These are phyloP conservation scores for Linum trigynum DNA, from an alignment of 345 rosid genomes.

Conservation along the genomic window DNA sequence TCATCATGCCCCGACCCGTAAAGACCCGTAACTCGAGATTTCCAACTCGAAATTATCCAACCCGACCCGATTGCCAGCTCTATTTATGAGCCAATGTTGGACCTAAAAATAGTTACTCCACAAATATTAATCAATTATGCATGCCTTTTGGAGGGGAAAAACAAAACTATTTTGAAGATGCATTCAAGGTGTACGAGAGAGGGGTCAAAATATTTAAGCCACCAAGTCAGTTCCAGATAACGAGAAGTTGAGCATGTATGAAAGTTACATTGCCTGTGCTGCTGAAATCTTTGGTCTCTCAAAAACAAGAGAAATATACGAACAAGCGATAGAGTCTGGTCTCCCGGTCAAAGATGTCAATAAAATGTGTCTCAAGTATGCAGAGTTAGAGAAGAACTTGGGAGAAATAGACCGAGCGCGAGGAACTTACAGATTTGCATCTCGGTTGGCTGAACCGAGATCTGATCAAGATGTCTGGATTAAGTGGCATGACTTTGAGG, in stretches of 20 bases:
- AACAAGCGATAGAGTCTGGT: constrained; percentile 91
- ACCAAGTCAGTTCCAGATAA: constrained; percentile 77
- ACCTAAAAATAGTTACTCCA: constrained; percentile 93
- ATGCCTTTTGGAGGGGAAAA: constrained; percentile 75
- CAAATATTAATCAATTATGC: constrained; percentile 89
- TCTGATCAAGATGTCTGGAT: constrained; percentile 85
- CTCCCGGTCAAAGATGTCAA: constrained; percentile 93
- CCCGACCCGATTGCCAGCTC: too few species aligned
- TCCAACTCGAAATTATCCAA: too few species aligned
- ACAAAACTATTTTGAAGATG: constrained; percentile 94
- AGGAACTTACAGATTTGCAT: constrained; percentile 64
- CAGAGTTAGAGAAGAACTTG: constrained; percentile 84
- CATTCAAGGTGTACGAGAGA: constrained; percentile 94
- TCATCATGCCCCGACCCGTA: too few species aligned
- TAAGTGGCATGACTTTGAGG: constrained; percentile 92
- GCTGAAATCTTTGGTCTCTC: constrained; percentile 96
- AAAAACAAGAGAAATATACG: constrained; percentile 84
- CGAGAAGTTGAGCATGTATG: constrained; percentile 83
- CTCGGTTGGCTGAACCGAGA: constrained; percentile 88
- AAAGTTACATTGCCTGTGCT: constrained; percentile 83
- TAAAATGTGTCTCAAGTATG: constrained; percentile 80
- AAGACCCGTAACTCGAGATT: too few species aligned
- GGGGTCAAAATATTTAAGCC: constrained; percentile 95
- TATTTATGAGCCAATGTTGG: constrained; percentile 86
- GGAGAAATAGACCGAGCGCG: constrained; percentile 94